These are phyloP conservation scores for Lachnellula arida DNA, from an alignment of 2,329 filamentous ascomycete species.

Conservation along the genomic window DNA sequence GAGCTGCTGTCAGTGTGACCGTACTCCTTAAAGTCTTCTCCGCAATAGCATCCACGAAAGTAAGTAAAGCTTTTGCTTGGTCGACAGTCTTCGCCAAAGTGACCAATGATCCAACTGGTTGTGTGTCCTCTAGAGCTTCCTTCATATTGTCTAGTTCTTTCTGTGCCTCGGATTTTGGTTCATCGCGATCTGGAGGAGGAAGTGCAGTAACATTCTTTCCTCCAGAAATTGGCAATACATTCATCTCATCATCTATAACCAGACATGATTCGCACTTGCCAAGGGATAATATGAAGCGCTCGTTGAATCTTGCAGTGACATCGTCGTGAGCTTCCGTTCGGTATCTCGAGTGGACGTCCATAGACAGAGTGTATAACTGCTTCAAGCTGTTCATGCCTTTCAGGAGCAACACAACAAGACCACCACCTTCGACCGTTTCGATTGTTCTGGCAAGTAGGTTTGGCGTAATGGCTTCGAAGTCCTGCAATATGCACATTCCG, in stretches of 20 bases:
- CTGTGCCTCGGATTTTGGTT: slow-evolving; percentile 65
- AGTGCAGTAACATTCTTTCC: slow-evolving; percentile 84
- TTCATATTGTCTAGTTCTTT: slow-evolving; percentile 83
- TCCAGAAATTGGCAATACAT: slow-evolving; percentile 93
- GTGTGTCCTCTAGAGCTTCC: slow-evolving; percentile 77
- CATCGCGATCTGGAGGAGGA: slow-evolving; percentile 68
- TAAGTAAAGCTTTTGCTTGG: slow-evolving; percentile 93
- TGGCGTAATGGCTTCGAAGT: slow-evolving; percentile 97
- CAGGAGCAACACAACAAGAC: slow-evolving; percentile 80
- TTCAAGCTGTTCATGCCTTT: slow-evolving; percentile 98
- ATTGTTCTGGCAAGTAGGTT: slow-evolving; percentile 92
- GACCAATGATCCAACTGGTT: slow-evolving; percentile 80
- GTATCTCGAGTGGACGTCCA: slow-evolving; percentile 97
- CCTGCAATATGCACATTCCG: slow-evolving; percentile 96
- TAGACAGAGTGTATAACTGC: slow-evolving; percentile 92
- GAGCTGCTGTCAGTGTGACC: slow-evolving; percentile 85
- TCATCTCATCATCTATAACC: slow-evolving; percentile 95
- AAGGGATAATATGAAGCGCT: slow-evolving; percentile 90
- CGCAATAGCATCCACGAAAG: slow-evolving; percentile 91
- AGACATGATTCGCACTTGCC: slow-evolving; percentile 93
- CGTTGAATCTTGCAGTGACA: slow-evolving; percentile 94
- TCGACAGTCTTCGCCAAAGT: slow-evolving; percentile 86
- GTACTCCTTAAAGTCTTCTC: slow-evolving; percentile 95
- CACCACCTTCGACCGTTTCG: slow-evolving; percentile 96
- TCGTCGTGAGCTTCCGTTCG: slow-evolving; percentile 94